Conservation (phyloP, 2,329 filamentous ascomycete genomes). For the Sporothrix pallida region DNA sequence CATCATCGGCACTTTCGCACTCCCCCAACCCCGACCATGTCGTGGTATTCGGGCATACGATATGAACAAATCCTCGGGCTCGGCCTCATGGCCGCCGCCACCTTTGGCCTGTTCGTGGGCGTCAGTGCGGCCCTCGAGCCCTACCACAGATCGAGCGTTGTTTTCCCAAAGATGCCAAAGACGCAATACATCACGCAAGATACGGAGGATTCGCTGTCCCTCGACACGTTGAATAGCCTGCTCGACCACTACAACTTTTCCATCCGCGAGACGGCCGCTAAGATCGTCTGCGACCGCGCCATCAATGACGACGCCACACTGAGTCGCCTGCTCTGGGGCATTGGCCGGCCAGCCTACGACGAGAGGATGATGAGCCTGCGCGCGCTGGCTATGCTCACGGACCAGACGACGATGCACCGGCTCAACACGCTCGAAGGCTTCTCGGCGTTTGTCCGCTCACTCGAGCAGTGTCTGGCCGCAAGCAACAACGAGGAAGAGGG, state of each 20-base stretch:
- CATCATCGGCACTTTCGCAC: neutral
- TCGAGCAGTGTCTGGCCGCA: conserved; percentile 62
- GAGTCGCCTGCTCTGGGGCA: conserved; percentile 60
- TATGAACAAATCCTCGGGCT: conserved; percentile 60
- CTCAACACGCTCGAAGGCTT: conserved; percentile 60
- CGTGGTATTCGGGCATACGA: conserved; percentile 49
- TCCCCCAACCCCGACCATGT: conserved; percentile 48
- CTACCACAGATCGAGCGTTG: conserved; percentile 57
- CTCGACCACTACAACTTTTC: conserved; percentile 73
- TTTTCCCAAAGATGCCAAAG: conserved; percentile 61
- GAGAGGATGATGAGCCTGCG: conserved; percentile 63
- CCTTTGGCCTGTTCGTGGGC: conserved; percentile 62
- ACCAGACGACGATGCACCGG: conserved; percentile 53
- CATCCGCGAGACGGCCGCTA: conserved; percentile 70
- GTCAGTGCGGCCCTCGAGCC: conserved; percentile 64
- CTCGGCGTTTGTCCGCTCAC: conserved; percentile 63
- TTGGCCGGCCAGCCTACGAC: conserved; percentile 64
- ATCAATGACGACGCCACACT: conserved; percentile 64
- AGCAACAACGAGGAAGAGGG: conserved; percentile 30
- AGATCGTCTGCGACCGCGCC: conserved; percentile 61
- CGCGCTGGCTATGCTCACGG: conserved; percentile 62
- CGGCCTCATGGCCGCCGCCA: conserved; percentile 62
- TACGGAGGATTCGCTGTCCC: conserved; percentile 72
- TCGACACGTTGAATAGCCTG: conserved; percentile 70
- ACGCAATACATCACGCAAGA: conserved; percentile 76